Conservation (phyloP, 2,329 filamentous ascomycete genomes). For the Chalaropsis thielavioides region DNA sequence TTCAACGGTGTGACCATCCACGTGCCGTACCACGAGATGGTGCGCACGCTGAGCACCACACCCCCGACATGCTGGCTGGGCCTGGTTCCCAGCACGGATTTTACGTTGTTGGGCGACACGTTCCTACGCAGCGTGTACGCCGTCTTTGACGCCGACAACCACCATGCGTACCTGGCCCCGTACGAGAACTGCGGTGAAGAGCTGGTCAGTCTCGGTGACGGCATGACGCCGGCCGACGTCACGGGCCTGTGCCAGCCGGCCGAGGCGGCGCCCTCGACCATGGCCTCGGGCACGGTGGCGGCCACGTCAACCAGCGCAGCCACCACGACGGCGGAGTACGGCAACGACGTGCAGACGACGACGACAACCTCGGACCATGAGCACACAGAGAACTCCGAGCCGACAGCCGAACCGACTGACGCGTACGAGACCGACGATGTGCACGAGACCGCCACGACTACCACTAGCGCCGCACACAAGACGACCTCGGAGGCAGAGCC, state of each 20-base stretch:
- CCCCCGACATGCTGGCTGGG: constrained; percentile 34
- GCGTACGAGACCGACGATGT: neutral
- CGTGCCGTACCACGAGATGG: constrained; percentile 36
- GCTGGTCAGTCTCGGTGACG: constrained; percentile 14
- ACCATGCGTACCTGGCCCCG: constrained; percentile 35
- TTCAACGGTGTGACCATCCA: constrained; percentile 35
- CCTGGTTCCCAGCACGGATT: constrained; percentile 33
- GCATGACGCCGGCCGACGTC: constrained; percentile 12
- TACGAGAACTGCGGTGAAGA: constrained; percentile 35
- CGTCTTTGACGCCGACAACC: constrained; percentile 38
- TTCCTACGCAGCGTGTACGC: constrained; percentile 39
- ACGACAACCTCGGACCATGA: neutral
- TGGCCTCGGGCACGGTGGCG: neutral
- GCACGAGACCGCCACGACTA: neutral
- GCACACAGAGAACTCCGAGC: neutral
- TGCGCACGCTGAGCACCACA: constrained; percentile 19
- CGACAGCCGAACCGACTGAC: neutral
- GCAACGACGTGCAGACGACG: neutral
- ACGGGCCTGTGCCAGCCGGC: constrained; percentile 15
- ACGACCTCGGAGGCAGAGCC: neutral
- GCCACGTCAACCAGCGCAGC: neutral
- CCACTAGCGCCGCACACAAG: neutral
- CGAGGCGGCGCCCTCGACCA: neutral
- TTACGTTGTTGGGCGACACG: constrained; percentile 39
- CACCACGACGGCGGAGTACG: neutral